Evolutionary conservation across 306 rosid species (phyloP).

Genomic region (Sophora flavescens): DNA sequence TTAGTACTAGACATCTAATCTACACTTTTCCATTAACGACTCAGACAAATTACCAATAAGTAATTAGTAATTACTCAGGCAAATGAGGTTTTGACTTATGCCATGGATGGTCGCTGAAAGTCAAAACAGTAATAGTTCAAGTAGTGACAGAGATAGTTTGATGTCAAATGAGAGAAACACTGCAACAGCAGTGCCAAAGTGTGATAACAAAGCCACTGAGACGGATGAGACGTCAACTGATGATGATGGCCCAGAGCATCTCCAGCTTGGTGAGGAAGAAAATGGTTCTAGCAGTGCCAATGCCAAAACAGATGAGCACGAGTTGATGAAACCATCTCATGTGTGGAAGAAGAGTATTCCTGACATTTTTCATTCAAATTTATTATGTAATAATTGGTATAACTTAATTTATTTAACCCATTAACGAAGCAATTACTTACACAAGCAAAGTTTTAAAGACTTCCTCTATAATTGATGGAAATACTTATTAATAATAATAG

Average conservation of each 20-base stretch:
- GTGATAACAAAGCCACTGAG: conserved; percentile 64
- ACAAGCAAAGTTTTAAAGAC: too few species aligned
- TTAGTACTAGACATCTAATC: neutral
- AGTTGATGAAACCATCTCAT: conserved; percentile 55
- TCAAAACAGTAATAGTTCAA: conserved; percentile 84
- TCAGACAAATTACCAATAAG: neutral
- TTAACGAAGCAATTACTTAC: too few species aligned
- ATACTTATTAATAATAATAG: too few species aligned
- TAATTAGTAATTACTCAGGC: neutral
- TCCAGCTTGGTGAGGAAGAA: conserved; percentile 58
- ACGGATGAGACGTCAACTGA: conserved; percentile 66
- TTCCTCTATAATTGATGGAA: too few species aligned
- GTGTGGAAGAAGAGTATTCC: too few species aligned
- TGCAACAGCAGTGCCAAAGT: conserved; percentile 46
- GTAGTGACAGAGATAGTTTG: conserved; percentile 87
- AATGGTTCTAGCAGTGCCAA: conserved; percentile 49
- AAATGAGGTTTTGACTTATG: neutral
- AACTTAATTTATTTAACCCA: too few species aligned
- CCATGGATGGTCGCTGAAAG: conserved; percentile 65
- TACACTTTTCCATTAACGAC: neutral
- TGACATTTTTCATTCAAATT: too few species aligned
- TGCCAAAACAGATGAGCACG: conserved; percentile 58
- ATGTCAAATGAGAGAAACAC: conserved; percentile 74
- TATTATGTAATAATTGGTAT: too few species aligned
- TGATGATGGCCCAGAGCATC: conserved; percentile 69